Conservation (phyloP, 163 green algal genomes). For the Volvox carteri region DNA sequence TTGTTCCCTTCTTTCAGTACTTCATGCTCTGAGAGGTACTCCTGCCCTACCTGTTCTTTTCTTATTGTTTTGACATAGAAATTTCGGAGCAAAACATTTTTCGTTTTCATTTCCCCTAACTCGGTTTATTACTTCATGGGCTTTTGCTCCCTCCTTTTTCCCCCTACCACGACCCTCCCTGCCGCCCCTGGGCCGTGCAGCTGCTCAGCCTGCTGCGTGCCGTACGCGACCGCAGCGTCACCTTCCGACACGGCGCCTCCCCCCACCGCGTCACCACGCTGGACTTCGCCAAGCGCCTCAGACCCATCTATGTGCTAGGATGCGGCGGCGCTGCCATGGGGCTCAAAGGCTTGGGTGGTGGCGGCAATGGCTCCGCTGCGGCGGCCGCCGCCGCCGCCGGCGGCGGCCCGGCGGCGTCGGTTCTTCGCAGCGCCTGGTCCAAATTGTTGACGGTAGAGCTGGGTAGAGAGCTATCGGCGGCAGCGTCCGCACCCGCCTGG, state of each 20-base stretch:
- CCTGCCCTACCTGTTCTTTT: too few species aligned
- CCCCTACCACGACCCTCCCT: background rate
- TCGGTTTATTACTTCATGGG: too few species aligned
- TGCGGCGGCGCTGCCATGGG: background rate
- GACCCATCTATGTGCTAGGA: conserved; percentile 56
- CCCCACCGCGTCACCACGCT: conserved; percentile 3
- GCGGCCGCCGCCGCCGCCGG: background rate
- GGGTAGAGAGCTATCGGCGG: conserved; percentile 19
- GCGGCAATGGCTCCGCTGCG: background rate
- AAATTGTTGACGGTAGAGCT: conserved; percentile 57
- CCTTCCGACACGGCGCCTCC: conserved; percentile 16
- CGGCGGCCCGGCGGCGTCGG: background rate
- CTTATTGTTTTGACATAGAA: too few species aligned
- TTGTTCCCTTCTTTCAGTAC: too few species aligned
- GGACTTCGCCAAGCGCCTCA: conserved; percentile 43
- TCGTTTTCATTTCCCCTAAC: too few species aligned
- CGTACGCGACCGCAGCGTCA: conserved; percentile 42
- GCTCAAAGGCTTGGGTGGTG: background rate
- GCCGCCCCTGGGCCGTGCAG: background rate
- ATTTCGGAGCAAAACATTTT: too few species aligned
- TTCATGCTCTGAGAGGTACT: too few species aligned
- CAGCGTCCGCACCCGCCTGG: background rate
- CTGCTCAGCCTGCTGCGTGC: conserved; percentile 32
- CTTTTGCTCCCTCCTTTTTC: background rate
- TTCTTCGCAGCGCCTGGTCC: conserved; percentile 46